Percentiles rank a stretch among this genome's conserved stretches.
phyloP scores from a whole-genome alignment of 768 basidiomycete genomes.

The Hypholoma sublateritium region DNA sequence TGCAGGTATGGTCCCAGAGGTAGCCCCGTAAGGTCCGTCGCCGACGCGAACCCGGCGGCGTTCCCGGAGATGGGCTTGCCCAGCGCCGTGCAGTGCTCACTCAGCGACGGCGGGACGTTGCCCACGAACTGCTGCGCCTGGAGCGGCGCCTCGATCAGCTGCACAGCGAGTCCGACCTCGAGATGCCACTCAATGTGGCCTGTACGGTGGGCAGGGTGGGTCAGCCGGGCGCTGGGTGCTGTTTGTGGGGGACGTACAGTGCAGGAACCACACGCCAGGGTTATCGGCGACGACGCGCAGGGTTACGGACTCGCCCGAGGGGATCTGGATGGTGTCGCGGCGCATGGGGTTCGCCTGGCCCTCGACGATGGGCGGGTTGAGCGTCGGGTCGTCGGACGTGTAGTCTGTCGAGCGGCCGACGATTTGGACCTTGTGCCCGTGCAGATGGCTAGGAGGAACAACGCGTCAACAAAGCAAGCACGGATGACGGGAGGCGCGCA shows the following conservation, averaged over 20 bases:
- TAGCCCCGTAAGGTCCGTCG: conserved; percentile 68
- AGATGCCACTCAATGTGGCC: conserved; percentile 90
- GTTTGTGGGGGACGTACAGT: conserved; percentile 49
- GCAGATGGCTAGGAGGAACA: conserved; percentile 54
- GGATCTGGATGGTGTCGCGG: conserved; percentile 86
- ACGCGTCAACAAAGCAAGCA: not conserved
- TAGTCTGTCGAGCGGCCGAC: conserved; percentile 45
- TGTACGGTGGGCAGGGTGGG: conserved; percentile 24
- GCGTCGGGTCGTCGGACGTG: conserved; percentile 64
- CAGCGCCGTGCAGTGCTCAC: conserved; percentile 71
- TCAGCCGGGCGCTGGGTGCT: not conserved
- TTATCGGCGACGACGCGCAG: conserved; percentile 87
- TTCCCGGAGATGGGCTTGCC: conserved; percentile 71
- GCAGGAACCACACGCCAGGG: conserved; percentile 88
- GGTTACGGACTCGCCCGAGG: conserved; percentile 63
- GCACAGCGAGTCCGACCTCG: conserved; percentile 78
- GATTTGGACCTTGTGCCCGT: conserved; percentile 4
- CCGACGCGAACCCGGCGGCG: conserved; percentile 75
- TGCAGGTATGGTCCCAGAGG: conserved; percentile 72
- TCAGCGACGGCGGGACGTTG: conserved; percentile 55
- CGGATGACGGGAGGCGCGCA: not conserved
- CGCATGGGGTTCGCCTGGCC: conserved; percentile 78
- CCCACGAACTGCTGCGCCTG: conserved; percentile 55
- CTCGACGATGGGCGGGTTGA: conserved; percentile 7
- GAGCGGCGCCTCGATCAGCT: conserved; percentile 81